These are phyloP conservation scores for Ceratocystis papillata DNA, from an alignment of 2,329 filamentous ascomycete species.

Conservation along the genomic window DNA sequence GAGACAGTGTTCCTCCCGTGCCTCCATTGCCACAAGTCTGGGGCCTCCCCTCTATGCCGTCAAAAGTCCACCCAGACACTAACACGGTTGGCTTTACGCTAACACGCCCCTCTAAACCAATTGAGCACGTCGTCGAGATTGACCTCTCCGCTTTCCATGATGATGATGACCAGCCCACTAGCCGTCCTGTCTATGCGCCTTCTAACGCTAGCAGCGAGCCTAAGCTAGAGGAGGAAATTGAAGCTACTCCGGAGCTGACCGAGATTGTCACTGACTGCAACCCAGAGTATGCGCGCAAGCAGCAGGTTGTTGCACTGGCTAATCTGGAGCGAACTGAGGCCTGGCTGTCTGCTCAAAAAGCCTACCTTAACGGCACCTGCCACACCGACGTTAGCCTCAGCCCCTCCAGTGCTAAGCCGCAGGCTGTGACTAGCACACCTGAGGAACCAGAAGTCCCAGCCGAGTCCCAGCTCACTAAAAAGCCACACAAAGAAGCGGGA, in stretches of 20 bases:
- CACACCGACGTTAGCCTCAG: constrained; percentile 33
- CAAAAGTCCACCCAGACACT: background rate
- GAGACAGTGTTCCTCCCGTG: constrained; percentile 17
- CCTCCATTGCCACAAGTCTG: constrained; percentile 20
- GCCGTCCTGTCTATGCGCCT: constrained; percentile 27
- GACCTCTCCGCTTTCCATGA: constrained; percentile 25
- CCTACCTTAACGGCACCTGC: constrained; percentile 60
- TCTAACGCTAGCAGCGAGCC: constrained; percentile 30
- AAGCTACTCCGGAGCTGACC: constrained; percentile 41
- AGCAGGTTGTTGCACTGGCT: constrained; percentile 58
- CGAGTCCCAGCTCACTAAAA: background rate
- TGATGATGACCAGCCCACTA: constrained; percentile 25
- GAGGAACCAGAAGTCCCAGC: background rate
- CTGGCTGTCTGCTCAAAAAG: constrained; percentile 75
- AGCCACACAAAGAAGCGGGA: background rate
- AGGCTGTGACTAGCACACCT: background rate
- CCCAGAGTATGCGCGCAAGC: constrained; percentile 61
- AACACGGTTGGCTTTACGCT: constrained; percentile 2
- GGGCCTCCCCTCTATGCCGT: constrained; percentile 16
- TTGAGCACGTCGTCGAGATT: constrained; percentile 26
- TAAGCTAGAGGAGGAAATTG: constrained; percentile 26
- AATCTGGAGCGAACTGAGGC: constrained; percentile 74
- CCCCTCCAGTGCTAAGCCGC: constrained; percentile 23
- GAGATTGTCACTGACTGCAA: constrained; percentile 60
- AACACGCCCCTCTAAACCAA: constrained; percentile 4